Base-by-base conservation (phyloP, 2,329 filamentous ascomycete species). In the Ustilaginoidea virens region DNA sequence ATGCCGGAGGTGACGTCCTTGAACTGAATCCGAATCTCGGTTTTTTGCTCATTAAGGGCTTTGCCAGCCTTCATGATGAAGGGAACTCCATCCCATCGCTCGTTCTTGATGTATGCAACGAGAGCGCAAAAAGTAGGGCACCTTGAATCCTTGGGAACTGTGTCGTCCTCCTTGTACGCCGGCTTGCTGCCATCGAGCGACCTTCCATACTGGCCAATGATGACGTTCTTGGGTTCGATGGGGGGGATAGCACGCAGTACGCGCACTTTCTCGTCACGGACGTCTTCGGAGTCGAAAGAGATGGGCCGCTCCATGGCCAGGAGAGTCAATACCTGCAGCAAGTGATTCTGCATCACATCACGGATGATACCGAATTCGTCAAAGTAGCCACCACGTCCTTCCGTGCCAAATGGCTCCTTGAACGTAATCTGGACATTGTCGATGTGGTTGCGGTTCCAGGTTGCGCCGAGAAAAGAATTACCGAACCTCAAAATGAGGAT, bases 41-140 rank as follows among this genome's bases (percentile, higher is more conserved):
- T 98, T 75, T 98, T 98, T 56, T 98, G 90, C 69, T 98, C 90
- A 56, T 98, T 98, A 39, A 98, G 66, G 25, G 90, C 86, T 66
- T 98, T 98, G 46, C 90, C 90, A 25, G 90, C 90, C 77, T 98
- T 98, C 63, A 98, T 71, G 58, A 98, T 98, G 66, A 98, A 98
- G 29, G 90, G 90, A 30, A 98, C 90, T 33, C 90, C 92, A 43
- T 98, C 92, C 90, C 90, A 98, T 45, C 90, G 71, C 73, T 98
- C 90, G 56, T 98, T 98, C 73, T 96, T 96, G 61, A 98, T 96
- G 62, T 92, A 93, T 20, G 85, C 86, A 20, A 93, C 87, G 58
- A 98, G 75, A 21, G 90, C 87, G 49, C 86, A 93, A 67, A 98
- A 98, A 5, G 90, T 98, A 17, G 90, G 87, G 69, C 90, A 98